Evolutionary conservation across 495 filamentous ascomycete species (phyloP), one percentile per base, ranked within the genome.

Genomic region (Usnea hakonensis): DNA sequence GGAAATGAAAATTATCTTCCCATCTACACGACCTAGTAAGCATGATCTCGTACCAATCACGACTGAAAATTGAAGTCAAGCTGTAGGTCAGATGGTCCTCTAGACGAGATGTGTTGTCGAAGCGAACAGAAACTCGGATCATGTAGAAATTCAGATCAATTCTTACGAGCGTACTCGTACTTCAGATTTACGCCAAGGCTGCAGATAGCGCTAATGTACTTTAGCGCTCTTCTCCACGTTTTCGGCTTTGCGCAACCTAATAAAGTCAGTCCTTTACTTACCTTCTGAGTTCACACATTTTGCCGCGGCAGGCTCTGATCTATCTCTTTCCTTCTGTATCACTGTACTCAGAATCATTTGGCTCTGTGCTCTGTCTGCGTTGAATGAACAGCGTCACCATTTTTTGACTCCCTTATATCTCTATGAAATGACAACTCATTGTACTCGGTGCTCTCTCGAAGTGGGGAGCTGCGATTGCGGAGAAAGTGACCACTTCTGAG

Each of bases 1-100:
- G 80, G 83, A 23, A 81, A 72, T 46, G 80, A 85, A 55, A 72
- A 83, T 68, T 88, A 87, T 67, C 67, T 84, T 56, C 78, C 77
- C 3, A 85, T 85, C 56, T 90, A 89, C 70, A 78, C 83, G 70
- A 73, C 84, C 58, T 90, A 90, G 65, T 67, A 43, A 61, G 65
- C 43, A 33, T 38, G 26, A 19, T 53, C 13, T 38, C 11, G 13
- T 37, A 17, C 44, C 35, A 28, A 11, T 14, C 30, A 23, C 30
- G 33, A n/a, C n/a, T 7, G 17, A 41, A 40, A 16, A 19, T 19
- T 57, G 21, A 61, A n/a, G n/a, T n/a, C n/a, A n/a, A n/a, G n/a
- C n/a, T n/a, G n/a, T n/a, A n/a, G n/a, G n/a, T n/a, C n/a, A n/a
- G n/a, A n/a, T n/a, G n/a, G n/a, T n/a, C n/a, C n/a, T n/a, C n/a